These are phyloP conservation scores for Tricholoma sp. DNA, from an alignment of 768 basidiomycete genomes.

Conservation along the genomic window DNA sequence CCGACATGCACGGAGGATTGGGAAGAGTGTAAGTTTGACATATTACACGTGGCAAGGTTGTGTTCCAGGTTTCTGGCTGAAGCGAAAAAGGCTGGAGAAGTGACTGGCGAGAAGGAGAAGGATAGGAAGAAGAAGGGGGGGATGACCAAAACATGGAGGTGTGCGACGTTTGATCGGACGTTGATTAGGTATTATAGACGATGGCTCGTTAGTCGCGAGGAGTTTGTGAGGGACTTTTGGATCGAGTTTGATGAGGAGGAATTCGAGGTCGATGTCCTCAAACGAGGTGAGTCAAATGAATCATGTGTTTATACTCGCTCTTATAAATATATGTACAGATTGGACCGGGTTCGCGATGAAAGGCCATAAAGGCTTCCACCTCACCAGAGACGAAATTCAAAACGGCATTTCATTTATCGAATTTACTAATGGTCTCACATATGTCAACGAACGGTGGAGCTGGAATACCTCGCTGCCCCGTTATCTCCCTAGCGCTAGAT, in stretches of 20 bases:
- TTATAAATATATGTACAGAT: constrained; percentile 17
- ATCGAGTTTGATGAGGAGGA: constrained; percentile 28
- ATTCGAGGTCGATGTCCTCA: constrained; percentile 33
- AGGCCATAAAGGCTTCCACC: constrained; percentile 36
- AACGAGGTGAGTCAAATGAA: constrained; percentile 24
- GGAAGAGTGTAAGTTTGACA: constrained; percentile 36
- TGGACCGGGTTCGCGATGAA: constrained; percentile 34
- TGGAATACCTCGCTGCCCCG: background rate
- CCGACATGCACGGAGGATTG: constrained; percentile 31
- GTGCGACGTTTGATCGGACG: constrained; percentile 37
- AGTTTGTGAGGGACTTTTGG: constrained; percentile 33
- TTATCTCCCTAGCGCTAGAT: background rate
- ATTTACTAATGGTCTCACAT: constrained; percentile 25
- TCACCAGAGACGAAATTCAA: constrained; percentile 31
- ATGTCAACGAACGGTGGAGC: background rate
- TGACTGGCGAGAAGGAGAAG: constrained; percentile 23
- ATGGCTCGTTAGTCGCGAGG: constrained; percentile 37
- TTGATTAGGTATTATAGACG: constrained; percentile 36
- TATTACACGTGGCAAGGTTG: constrained; percentile 37
- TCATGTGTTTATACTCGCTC: background rate
- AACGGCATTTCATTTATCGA: constrained; percentile 28
- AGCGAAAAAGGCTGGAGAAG: constrained; percentile 26
- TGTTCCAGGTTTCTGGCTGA: constrained; percentile 29
- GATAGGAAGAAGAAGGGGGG: constrained; percentile 33
- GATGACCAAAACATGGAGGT: constrained; percentile 30